Base-by-base conservation (phyloP, 768 basidiomycete species). In the Trametes sanguinea region DNA sequence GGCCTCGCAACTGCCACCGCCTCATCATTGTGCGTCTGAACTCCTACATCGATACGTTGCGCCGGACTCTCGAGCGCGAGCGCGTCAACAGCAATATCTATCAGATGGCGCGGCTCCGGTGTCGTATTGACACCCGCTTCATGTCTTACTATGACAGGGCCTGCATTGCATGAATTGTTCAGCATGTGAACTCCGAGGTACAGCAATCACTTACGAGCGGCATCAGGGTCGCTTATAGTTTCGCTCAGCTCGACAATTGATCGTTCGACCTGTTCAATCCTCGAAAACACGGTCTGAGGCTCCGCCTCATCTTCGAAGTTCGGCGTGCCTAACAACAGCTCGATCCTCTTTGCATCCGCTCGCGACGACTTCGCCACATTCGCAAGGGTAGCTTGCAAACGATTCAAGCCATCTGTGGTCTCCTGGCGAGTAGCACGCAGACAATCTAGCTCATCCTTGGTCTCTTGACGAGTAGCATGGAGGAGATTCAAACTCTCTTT, bases 221-320 rank as follows among this genome's bases (percentile, higher is more conserved):
- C 63, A 10, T 65, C 58, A 22, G 66, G 66, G 39, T 67, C 66
- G 22, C 61, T 50, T 13, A 62, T 48, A 10, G 42, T 60, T 48
- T 67, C 66, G 2, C 55, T 35, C n/a, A 67, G 43, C 33, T 67
- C 63, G 14, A 47, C 40, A 17, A 67, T 33, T 2, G 59, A 51
- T 22, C 51, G 54, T 29, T 67, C 63, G 4, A 67, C 32, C 29
- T 42, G 46, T 16, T 51, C 42, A 6, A 65, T 51, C 13, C 63
- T 53, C 0, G 50, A 55, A 8, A 62, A 40, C 1, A 67, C 43
- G 11, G 63, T 56, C 52, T 44, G 6, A 11, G 32, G 16, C 45
- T 54, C 29, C 40, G 47, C 33, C 8, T 42, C 13, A 9, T 54
- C 42, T 27, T 56, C 52, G 42, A 16, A 37, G 35, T 6, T 43